A percentile compares a stretch with the other conserved stretches of the same genome.
phyloP scores from a whole-genome alignment of 228 moss, liverwort and hornwort genomes.

The Sphagnum fallax region DNA sequence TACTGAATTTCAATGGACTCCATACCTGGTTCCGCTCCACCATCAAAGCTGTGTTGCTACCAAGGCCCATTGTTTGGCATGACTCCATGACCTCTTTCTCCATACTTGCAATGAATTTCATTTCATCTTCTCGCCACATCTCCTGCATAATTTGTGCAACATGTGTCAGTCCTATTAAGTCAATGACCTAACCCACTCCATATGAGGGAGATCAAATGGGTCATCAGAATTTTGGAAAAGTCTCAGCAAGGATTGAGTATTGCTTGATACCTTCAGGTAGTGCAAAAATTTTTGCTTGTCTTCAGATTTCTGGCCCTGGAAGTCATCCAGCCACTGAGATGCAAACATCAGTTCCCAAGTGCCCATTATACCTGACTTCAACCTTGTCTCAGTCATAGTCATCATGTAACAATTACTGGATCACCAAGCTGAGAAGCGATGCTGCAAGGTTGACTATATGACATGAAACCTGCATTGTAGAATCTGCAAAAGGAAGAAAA shows the following conservation, averaged over 20 bases:
- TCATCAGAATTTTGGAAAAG: too few relatives aligned
- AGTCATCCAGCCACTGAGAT: constrained; percentile 65
- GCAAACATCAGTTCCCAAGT: constrained; percentile 93
- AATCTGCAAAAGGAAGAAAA: too few relatives aligned
- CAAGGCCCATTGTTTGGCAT: constrained; percentile 52
- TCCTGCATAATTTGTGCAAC: constrained; percentile 13
- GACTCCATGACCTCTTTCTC: constrained; percentile 46
- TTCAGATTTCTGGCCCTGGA: constrained; percentile 63
- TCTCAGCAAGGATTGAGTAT: too few relatives aligned
- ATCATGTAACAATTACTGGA: too few relatives aligned
- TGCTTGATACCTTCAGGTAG: constrained; percentile 51
- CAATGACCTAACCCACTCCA: too few relatives aligned
- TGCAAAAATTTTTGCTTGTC: constrained; percentile 61
- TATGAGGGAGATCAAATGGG: too few relatives aligned
- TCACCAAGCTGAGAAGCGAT: too few relatives aligned
- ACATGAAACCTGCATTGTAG: too few relatives aligned
- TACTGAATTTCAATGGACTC: too few relatives aligned
- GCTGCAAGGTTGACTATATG: too few relatives aligned
- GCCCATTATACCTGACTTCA: constrained; percentile 50
- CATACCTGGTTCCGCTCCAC: constrained; percentile 47
- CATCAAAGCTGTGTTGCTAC: constrained; percentile 45
- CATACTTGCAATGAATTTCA: constrained; percentile 39
- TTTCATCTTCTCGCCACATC: constrained; percentile 51
- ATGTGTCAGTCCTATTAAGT: too few relatives aligned
- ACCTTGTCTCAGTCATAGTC: not conserved